Evolutionary conservation across 768 basidiomycete genomes (phyloP), one percentile per base, ranked within the genome.

Genomic region (Pleurotus salmoneostramineus): DNA sequence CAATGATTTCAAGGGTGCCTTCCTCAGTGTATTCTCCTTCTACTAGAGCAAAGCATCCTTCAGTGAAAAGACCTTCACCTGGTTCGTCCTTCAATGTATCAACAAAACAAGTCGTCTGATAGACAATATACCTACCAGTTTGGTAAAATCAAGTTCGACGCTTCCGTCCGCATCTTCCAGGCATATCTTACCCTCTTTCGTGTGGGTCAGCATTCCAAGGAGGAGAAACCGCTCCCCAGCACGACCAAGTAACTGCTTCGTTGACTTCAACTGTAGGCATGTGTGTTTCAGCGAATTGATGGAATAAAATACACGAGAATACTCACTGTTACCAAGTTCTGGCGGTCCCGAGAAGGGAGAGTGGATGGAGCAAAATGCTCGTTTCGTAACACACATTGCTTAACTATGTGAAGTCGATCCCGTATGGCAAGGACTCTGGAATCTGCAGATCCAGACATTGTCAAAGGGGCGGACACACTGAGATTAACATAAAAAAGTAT

Each of bases 291-390:
- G 11, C 14, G 34, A 51, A 42, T 55, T 36, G 1, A 48, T 10
- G 56, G 40, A 31, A 12, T 44, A 48, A 4, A 3, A 33, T 5
- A 48, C 34, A 50, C 58, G 17, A 7, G 40, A 35, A 15, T 3
- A 60, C 85, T 63, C 66, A 93, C 93, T 61, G 96, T 97, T 47
- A 98, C 87, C 57, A 97, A 86, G 57, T 86, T 85, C 60, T 89
- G 87, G 58, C 94, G 77, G 71, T 98, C 93, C 54, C 87, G 83
- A 12, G 93, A 95, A 43, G 94, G 91, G 40, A 98, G 72, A 0
- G 94, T 95, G 5, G 96, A 96, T 2, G 97, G 95, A 2, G 93
- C 93, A 72, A 99, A 99, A 70, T 98, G 95, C 68, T 99, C 97
- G 66, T 98, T 98, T 42, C 97, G 80, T 40, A 98, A 75, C 32